Evolutionary conservation across 2,329 filamentous ascomycete species (phyloP).

Genomic region (Aspergillus costaricaensis): DNA sequence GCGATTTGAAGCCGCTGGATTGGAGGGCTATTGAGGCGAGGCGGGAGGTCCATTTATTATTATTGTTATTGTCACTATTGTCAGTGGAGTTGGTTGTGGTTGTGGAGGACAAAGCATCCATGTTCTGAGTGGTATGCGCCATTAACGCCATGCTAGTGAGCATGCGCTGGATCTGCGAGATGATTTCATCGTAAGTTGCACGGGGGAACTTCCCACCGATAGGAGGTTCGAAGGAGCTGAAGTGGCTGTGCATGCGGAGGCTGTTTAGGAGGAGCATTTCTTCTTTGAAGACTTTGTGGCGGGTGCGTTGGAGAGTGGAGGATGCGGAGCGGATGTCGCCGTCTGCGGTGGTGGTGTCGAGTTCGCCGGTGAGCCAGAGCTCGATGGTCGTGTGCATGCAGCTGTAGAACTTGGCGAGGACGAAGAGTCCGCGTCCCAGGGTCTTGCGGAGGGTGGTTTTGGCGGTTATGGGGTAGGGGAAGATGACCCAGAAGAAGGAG

Average conservation of each 20-base stretch:
- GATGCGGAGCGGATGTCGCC: conserved; percentile 16
- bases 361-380: conserved; percentile 59
- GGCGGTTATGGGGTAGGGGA: conserved; percentile 71
- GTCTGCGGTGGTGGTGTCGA: conserved; percentile 35
- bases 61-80: neutral
- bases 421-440: conserved; percentile 67
- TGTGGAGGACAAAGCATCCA: conserved; percentile 29
- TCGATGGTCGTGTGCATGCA: conserved; percentile 69
- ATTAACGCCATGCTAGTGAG: conserved; percentile 68
- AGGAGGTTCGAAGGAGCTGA: conserved; percentile 68
- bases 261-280: conserved; percentile 64
- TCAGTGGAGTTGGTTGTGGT: neutral
- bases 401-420: conserved; percentile 72
- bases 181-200: conserved; percentile 63
- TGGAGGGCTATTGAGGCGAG: conserved; percentile 57
- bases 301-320: conserved; percentile 53
- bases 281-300: conserved; percentile 64
- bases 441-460: conserved; percentile 67
- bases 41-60: conserved; percentile 59
- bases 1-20: conserved; percentile 60
- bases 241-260: conserved; percentile 62
- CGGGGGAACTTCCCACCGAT: conserved; percentile 73
- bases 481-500: conserved; percentile 75
- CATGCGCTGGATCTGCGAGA: conserved; percentile 52
- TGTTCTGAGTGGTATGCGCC: conserved; percentile 61